Conservation (phyloP, 192 early-diverging fungal species). For the Coemansia sp. region DNA sequence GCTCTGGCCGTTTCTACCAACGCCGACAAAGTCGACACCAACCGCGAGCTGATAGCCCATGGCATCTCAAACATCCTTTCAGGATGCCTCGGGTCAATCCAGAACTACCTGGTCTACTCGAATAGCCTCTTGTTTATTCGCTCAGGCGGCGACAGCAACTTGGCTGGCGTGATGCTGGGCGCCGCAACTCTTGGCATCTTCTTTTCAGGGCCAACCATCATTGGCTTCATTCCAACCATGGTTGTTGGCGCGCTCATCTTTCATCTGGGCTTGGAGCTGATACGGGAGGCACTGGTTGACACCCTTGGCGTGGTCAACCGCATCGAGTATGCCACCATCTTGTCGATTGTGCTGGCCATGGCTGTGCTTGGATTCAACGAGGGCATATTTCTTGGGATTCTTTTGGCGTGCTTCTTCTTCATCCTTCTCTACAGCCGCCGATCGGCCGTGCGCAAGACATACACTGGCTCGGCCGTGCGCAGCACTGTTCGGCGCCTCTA, state of each 20-base stretch:
- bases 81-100: slow-evolving; percentile 74
- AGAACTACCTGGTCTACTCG: slow-evolving; percentile 91
- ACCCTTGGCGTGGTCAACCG: slow-evolving; percentile 79
- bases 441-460: slow-evolving; percentile 63
- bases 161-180: slow-evolving; percentile 85
- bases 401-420: slow-evolving; percentile 95
- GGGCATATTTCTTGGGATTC: slow-evolving; percentile 90
- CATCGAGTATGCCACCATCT: slow-evolving; percentile 89
- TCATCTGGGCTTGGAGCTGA: slow-evolving; percentile 89
- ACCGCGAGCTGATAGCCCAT: slow-evolving; percentile 90
- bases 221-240: slow-evolving; percentile 90
- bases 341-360: slow-evolving; percentile 84
- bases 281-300: slow-evolving; percentile 89
- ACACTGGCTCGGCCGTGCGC: slow-evolving; percentile 66
- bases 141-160: slow-evolving; percentile 80
- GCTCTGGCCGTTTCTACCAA: slow-evolving; percentile 90
- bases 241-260: slow-evolving; percentile 95
- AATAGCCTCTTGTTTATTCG: slow-evolving; percentile 92
- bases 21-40: slow-evolving; percentile 83
- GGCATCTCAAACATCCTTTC: slow-evolving; percentile 85
- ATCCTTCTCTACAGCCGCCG: slow-evolving; percentile 72
- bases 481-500: slow-evolving; percentile 88
- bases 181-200: slow-evolving; percentile 71
- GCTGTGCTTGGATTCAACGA: slow-evolving; percentile 93
- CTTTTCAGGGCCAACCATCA: slow-evolving; percentile 80